phyloP scores from a whole-genome alignment of 2,329 filamentous ascomycete genomes.

The Drechmeria coniospora region DNA sequence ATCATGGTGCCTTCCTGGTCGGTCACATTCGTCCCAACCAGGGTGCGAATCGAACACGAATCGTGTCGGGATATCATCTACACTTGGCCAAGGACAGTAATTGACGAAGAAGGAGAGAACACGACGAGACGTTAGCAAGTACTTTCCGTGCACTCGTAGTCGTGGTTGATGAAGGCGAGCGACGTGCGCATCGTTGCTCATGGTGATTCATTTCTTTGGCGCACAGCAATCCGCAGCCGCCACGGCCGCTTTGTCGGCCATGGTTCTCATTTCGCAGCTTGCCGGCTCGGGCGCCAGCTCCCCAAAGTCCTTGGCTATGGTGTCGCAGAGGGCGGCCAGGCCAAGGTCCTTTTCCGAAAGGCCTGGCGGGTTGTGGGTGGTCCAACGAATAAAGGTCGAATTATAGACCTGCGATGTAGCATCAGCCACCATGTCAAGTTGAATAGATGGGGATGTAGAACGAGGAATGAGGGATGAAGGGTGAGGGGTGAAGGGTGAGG shows the following conservation, averaged over 20 bases:
- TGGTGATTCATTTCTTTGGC: slow-evolving; percentile 25
- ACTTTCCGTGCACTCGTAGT: too few species aligned
- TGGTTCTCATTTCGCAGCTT: slow-evolving; percentile 21
- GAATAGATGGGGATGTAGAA: not conserved
- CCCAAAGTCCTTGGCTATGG: slow-evolving; percentile 38
- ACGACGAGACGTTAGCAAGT: too few species aligned
- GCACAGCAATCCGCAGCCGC: slow-evolving; percentile 39
- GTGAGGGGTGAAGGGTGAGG: not conserved
- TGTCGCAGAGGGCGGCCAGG: slow-evolving; percentile 48
- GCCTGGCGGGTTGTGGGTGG: slow-evolving; percentile 51
- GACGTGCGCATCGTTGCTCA: too few species aligned
- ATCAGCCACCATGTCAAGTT: too few species aligned
- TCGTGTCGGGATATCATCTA: too few species aligned
- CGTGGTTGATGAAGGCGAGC: too few species aligned
- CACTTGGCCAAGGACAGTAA: too few species aligned
- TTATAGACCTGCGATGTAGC: slow-evolving; percentile 43
- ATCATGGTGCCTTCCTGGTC: too few species aligned
- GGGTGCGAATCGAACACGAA: too few species aligned
- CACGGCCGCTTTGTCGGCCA: slow-evolving; percentile 30
- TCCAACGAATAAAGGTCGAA: slow-evolving; percentile 56
- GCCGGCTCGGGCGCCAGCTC: slow-evolving; percentile 26
- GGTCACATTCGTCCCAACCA: too few species aligned
- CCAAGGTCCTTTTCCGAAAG: slow-evolving; percentile 48
- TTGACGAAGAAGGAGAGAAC: too few species aligned
- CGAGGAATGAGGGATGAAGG: not conserved